Evolutionary conservation across 768 basidiomycete genomes (phyloP), one percentile per base, ranked within the genome.

Genomic region (Clitopilus passeckerianus): DNA sequence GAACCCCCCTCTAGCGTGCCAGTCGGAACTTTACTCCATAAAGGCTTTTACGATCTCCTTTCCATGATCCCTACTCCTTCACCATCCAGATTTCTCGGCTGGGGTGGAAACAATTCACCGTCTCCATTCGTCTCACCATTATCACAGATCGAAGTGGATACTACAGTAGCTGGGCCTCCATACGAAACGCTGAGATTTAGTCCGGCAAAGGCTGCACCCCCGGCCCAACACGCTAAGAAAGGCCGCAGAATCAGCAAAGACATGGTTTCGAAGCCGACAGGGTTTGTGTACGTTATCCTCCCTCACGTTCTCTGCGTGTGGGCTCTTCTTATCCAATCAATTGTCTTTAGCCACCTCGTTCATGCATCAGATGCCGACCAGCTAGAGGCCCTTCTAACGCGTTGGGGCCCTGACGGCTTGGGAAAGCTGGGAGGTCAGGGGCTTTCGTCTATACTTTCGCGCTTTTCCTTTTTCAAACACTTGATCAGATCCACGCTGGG

Each of bases 311-410:
- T 23, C 46, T 7, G 20, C 46, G 46, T 50, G 46, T 23, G 46
- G 22, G 18, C 59, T 67, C 61, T 59, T 61, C 58, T 61, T 57
- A 61, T 56, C 59, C 65, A 64, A 61, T 65, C 61, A 66, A 70
- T 64, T 66, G 60, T 61, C 59, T 64, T 56, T 68, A 95, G 93
- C 57, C 93, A 96, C 76, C 80, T 93, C 63, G 86, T 94, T 9
- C 93, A 95, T 75, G 93, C 94, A 30, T 93, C 91, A 59, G 91
- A 94, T 74, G 91, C 89, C 12, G 90, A 91, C 74, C 91, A 95
- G 70, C 84, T 91, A 34, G 90, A 91, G 71, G 93, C 90, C 23
- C 80, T 95, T 60, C 86, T 95, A 54, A 86, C 84, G 64, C 84
- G 92, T 58, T 95, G 94, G 93, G 89, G 90, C 35, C 89, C 90